Base-by-base conservation (phyloP, 1,139 yeast genomes). In the Dujonia santamariae region DNA sequence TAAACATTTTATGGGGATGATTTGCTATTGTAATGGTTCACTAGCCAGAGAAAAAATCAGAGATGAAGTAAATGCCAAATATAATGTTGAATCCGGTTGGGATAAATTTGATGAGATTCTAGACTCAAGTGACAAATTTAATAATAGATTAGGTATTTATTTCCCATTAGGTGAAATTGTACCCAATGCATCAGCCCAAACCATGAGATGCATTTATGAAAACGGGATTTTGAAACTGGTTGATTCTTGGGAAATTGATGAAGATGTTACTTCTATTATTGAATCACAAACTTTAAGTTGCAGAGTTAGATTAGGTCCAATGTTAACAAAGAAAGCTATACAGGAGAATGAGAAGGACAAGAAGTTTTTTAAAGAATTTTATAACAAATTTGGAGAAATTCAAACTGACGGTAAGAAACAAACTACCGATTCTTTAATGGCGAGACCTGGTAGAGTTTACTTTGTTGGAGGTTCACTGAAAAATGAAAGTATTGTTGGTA, bases 21-120 rank as follows among this genome's bases (percentile, higher is more conserved):
- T 88, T 37, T 88, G 97, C 55, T 88, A 88, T 55, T 85, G 95
- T 54, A 88, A 88, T 55, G 97, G 97, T 0, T 75, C 96, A 0
- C 63, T 88, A 35, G 96, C 97, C 0, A 67, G 97, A 43, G 96
- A 88, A 49, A 70, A 72, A 40, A 68, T 88, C 5, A 67, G 95
- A 32, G 82, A 87, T 54, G 66, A 62, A 14, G 45, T 88, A 26
- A 85, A 84, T 49, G 59, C 61, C 19, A 66, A 71, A 47, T 59
- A 65, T 39, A 47, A 54, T 2, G 44, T 50, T 2, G 36, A 53
- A 12, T 54, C 58, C 23, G 62, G 67, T 13, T 88, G 96, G 96
- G 69, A 69, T 28, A 64, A 70, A 43, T 87, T 87, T 54, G 75
- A 84, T 51, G 67, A 69, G 31, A 58, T 81, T 3, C 61, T 80